A percentile compares a stretch with the other conserved stretches of the same genome.
phyloP scores from a whole-genome alignment of 1,284 basidiomycete genomes.

The Heimioporus punctisporus region DNA sequence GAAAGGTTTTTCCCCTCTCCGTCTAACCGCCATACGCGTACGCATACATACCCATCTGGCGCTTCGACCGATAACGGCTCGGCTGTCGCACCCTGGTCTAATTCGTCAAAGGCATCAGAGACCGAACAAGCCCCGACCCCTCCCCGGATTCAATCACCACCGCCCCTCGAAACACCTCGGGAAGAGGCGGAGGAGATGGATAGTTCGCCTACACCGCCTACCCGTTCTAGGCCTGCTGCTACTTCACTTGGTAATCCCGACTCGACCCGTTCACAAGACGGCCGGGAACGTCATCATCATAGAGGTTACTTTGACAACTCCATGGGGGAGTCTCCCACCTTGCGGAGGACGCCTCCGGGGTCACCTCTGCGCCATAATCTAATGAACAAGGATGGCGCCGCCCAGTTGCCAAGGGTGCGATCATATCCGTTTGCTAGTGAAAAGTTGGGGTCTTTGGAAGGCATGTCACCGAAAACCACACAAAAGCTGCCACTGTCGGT shows the following conservation, averaged over 20 bases:
- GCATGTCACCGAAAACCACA: not conserved
- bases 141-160: not conserved
- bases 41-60: slow-evolving; percentile 39
- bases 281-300: slow-evolving; percentile 42
- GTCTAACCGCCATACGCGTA: slow-evolving; percentile 31
- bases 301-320: slow-evolving; percentile 47
- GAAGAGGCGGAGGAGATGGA: slow-evolving; percentile 26
- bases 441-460: not conserved
- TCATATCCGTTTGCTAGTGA: slow-evolving; percentile 40
- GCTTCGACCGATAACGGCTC: slow-evolving; percentile 19
- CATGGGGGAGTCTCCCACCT: slow-evolving; percentile 18
- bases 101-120: slow-evolving; percentile 3
- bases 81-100: slow-evolving; percentile 41
- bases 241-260: slow-evolving; percentile 28
- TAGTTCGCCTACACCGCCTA: slow-evolving; percentile 5
- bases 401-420: slow-evolving; percentile 28
- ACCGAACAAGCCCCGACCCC: not conserved
- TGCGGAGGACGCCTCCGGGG: slow-evolving; percentile 46
- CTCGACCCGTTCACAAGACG: slow-evolving; percentile 16
- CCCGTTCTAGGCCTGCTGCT: slow-evolving; percentile 8
- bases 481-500: slow-evolving; percentile 21
- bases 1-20: slow-evolving; percentile 25
- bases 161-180: slow-evolving; percentile 42
- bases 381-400: not conserved
- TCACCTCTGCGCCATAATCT: slow-evolving; percentile 33